Evolutionary conservation across 768 basidiomycete genomes (phyloP), one percentile per base, ranked within the genome.

Genomic region (Lentinula sp.): DNA sequence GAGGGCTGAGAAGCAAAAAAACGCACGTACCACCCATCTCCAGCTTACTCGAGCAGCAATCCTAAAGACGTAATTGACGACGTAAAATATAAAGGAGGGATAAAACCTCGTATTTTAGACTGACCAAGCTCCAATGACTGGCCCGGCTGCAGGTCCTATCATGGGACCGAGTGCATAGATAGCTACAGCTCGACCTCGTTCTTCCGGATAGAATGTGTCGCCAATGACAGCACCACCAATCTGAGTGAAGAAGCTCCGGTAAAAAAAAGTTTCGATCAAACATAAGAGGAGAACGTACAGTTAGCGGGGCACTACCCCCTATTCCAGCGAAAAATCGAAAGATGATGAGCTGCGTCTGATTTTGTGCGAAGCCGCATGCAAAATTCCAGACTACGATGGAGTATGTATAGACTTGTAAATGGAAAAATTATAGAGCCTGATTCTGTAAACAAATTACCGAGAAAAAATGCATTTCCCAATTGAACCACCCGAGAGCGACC

Each of bases 111-210:
- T 4, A 2, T 48, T 18, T 15, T 23, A 7, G 16, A 70, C 72
- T 45, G 46, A 81, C 82, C 85, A 87, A 23, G 83, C 84, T 4
- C 85, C 87, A 23, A 82, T 81, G 3, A 85, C 72, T 1, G 87
- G 87, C 1, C 85, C 87, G 13, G 86, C 61, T 41, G 85, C 85
- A 0, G 88, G 85, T 45, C 88, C 88, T 5, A 90, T 71, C 9
- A 90, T 61, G 0, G 87, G 87, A 0, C 86, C 85, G 5, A 89
- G 70, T 0, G 86, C 84, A 65, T 85, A 90, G 0, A 88, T 73
- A 0, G 86, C 81, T 18, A 85, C 78, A 0, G 87, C 87, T 66
- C 79, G 75, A 1, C 88, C 88, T 67, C 87, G 77, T 61, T 88
- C 79, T 66, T 88, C 85, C 0, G 83, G 61, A 35, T 65, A 67